Conservation (phyloP, 1,139 yeast genomes). For the Debaryomyces nepalensis region DNA sequence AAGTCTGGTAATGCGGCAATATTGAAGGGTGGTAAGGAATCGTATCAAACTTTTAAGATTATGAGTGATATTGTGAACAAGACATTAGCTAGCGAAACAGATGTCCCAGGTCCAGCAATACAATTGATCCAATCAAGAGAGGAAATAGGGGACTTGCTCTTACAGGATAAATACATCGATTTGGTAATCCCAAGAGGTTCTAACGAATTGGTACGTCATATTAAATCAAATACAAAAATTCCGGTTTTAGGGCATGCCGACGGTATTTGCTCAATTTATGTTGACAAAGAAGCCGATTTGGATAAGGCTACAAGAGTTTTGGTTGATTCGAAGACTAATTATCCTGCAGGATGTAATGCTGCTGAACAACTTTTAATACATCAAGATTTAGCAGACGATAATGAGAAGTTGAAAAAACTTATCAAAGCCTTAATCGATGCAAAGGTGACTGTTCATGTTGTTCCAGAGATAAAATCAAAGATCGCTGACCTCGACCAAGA, state of each 20-base stretch:
- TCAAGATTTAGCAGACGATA: constrained; percentile 45
- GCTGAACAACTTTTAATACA: constrained; percentile 83
- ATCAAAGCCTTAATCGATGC: constrained; percentile 57
- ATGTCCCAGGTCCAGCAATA: constrained; percentile 78
- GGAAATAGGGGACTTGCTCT: constrained; percentile 81
- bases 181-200: constrained; percentile 97
- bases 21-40: constrained; percentile 96
- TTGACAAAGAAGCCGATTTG: constrained; percentile 76
- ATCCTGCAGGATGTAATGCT: constrained; percentile 98
- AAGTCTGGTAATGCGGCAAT: constrained; percentile 97
- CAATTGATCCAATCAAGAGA: constrained; percentile 88
- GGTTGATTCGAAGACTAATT: constrained; percentile 90
- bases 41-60: constrained; percentile 78
- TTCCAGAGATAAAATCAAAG: constrained; percentile 50
- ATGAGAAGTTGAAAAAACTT: constrained; percentile 45
- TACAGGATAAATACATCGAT: constrained; percentile 89
- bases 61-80: constrained; percentile 74
- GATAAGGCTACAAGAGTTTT: constrained; percentile 74
- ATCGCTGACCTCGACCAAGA: constrained; percentile 21
- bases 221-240: constrained; percentile 86
- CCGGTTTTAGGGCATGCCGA: constrained; percentile 99
- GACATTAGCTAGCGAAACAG: constrained; percentile 59
- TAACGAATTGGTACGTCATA: constrained; percentile 82
- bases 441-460: constrained; percentile 75
- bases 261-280: constrained; percentile 89